A percentile compares a stretch with the other conserved stretches of the same genome.
Conservation (phyloP, 2,329 filamentous ascomycete species). For the Fusarium marasasianum region DNA sequence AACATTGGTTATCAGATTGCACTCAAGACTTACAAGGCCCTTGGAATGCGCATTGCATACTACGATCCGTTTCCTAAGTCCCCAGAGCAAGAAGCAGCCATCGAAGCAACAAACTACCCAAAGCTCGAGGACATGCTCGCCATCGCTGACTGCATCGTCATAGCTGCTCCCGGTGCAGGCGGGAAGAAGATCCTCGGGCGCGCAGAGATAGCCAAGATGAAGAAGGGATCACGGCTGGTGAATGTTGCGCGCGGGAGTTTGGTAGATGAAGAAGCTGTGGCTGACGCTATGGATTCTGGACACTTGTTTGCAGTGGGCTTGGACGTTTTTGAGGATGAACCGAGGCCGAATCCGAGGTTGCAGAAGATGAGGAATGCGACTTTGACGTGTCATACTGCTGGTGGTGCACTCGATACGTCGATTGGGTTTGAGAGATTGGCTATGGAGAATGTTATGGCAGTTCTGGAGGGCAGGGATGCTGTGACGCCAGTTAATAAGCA, state of each 20-base stretch:
- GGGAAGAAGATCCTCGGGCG: constrained; percentile 10
- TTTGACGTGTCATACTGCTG: constrained; percentile 64
- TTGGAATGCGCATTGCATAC: constrained; percentile 67
- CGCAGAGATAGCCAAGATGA: constrained; percentile 54
- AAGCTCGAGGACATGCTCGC: constrained; percentile 13
- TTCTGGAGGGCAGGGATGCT: constrained; percentile 54
- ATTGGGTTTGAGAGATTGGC: constrained; percentile 63
- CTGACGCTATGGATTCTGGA: constrained; percentile 22
- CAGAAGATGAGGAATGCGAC: constrained; percentile 47
- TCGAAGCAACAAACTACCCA: constrained; percentile 53
- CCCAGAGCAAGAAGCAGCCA: constrained; percentile 51
- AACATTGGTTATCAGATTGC: constrained; percentile 64
- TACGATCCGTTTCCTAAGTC: constrained; percentile 57
- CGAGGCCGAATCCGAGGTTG: constrained; percentile 42
- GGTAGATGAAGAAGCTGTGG: constrained; percentile 25
- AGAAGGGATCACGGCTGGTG: constrained; percentile 60
- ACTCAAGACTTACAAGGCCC: constrained; percentile 61
- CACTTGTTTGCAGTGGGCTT: constrained; percentile 43
- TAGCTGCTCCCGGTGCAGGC: constrained; percentile 11
- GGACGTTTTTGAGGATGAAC: constrained; percentile 28
- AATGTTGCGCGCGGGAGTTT: constrained; percentile 58
- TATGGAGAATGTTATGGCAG: constrained; percentile 63
- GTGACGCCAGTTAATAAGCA: constrained; percentile 47
- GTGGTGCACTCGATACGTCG: constrained; percentile 63
- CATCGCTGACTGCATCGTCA: constrained; percentile 14